Evolutionary conservation across 148 eudicot genomes (phyloP), one percentile per base, ranked within the genome.

Genomic region (Arbutus unedo): DNA sequence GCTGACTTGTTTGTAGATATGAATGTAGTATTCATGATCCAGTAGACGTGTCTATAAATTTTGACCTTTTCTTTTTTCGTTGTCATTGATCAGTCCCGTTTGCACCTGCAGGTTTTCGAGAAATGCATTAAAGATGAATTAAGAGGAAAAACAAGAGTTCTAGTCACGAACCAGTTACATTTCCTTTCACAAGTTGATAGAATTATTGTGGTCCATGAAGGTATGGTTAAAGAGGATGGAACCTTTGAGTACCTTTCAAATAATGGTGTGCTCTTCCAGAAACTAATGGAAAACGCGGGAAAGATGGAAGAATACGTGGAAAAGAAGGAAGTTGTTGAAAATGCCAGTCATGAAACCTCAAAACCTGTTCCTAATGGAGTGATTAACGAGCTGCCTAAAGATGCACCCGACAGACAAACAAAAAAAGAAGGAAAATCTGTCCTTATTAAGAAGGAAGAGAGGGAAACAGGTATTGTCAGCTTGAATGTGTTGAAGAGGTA

Each of bases 211-310:
- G 94, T 96, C 84, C 95, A 96, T 87, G 95, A 94, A 71, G 98
- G 98, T 74, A 85, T 70, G 83, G 91, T 96, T 74, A 89, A 91
- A 88, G 98, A 96, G 84, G 98, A 93, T 60, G 98, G 98, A 76
- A 92, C 95, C 31, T 96, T 85, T 88, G 98, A 96, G 79, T 92
- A 92, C 80, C 88, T 96, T 77, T 96, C 96, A 64, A 89, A 84
- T 81, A 93, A 88, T 41, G 98, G 98, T 38, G 43, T 81, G 25
- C 89, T 92, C 85, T 96, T 96, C 86, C 96, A 91, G 71, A 96
- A 87, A 73, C 86, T 95, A 84, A 95, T 95, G 98, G 98, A 95
- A 91, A 95, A 92, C 88, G 98, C 98, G 8, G 98, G 98, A 4
- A 96, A 96, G 86, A 87, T 96, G 96, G 98, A 96, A 91, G 98